phyloP scores from a whole-genome alignment of 208 protist species.

The Plasmodiophora brassicae region DNA sequence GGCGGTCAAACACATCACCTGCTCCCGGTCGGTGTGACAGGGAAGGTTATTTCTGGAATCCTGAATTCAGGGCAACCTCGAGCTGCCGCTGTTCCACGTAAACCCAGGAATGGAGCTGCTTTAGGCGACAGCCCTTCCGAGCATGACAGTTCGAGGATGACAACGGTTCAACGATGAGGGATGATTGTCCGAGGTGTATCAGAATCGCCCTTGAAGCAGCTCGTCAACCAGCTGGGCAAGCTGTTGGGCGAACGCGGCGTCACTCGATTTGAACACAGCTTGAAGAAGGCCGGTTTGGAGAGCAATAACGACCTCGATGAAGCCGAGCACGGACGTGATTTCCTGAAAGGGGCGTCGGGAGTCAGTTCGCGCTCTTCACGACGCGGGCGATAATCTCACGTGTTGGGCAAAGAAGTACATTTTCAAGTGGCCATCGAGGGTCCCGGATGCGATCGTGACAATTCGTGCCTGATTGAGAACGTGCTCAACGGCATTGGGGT shows the following conservation, averaged over 20 bases:
- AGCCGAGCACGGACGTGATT: not conserved
- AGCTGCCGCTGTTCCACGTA: too few species aligned
- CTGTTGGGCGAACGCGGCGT: not conserved
- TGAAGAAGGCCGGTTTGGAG: not conserved
- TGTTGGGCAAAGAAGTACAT: slow-evolving; percentile 6
- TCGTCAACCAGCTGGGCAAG: not conserved
- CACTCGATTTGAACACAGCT: not conserved
- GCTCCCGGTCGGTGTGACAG: too few species aligned
- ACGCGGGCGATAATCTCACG: too few species aligned
- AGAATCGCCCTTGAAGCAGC: not conserved
- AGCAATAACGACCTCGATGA: not conserved
- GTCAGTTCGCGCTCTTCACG: not conserved
- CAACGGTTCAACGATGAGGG: too few species aligned
- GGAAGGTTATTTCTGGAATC: too few species aligned
- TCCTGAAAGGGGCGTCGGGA: not conserved
- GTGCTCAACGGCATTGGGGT: not conserved
- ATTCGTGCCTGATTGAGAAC: not conserved
- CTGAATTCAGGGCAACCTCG: too few species aligned
- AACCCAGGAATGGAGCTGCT: too few species aligned
- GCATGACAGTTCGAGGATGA: too few species aligned
- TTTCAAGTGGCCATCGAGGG: not conserved
- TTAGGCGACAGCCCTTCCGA: too few species aligned
- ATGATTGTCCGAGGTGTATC: too few species aligned
- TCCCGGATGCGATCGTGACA: not conserved
- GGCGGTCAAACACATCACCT: too few species aligned